These are phyloP conservation scores for Colletotrichum lindemuthianum DNA, from an alignment of 2,329 filamentous ascomycete genomes.

Conservation along the genomic window DNA sequence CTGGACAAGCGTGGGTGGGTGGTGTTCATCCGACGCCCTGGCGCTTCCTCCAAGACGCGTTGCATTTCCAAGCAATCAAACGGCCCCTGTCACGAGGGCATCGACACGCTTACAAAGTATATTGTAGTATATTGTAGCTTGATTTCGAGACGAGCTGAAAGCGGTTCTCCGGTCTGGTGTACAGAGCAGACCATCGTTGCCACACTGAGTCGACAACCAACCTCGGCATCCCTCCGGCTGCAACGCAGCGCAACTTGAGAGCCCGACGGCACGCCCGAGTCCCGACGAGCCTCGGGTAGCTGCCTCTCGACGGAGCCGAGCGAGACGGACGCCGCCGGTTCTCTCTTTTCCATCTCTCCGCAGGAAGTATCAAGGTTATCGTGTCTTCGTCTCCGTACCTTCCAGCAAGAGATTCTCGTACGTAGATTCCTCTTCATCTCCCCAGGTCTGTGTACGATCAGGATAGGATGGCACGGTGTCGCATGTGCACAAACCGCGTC, in stretches of 20 bases:
- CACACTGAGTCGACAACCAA: not conserved
- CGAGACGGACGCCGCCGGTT: not conserved
- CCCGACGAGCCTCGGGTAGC: too few relatives aligned
- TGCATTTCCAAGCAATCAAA: constrained; percentile 18
- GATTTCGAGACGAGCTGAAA: not conserved
- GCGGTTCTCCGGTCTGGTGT: not conserved
- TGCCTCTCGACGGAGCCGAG: not conserved
- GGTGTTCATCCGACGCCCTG: constrained; percentile 4
- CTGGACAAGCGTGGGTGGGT: constrained; percentile 7
- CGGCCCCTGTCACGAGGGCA: constrained; percentile 1
- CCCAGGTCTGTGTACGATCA: constrained; percentile 11
- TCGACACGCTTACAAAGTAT: not conserved
- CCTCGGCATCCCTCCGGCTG: constrained; percentile 3
- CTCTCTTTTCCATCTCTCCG: not conserved
- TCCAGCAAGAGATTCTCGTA: constrained; percentile 22
- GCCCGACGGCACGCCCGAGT: not conserved
- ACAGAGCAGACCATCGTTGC: too few relatives aligned
- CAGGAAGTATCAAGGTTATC: constrained; percentile 28
- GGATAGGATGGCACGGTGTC: constrained; percentile 9
- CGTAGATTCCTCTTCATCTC: constrained; percentile 21
- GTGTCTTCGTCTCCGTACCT: not conserved
- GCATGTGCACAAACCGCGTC: not conserved
- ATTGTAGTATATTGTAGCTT: too few relatives aligned
- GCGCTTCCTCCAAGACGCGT: constrained; percentile 14
- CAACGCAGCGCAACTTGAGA: not conserved